Evolutionary conservation across 305 asterid genomes (phyloP).

Genomic region (Solanum hybrid): DNA sequence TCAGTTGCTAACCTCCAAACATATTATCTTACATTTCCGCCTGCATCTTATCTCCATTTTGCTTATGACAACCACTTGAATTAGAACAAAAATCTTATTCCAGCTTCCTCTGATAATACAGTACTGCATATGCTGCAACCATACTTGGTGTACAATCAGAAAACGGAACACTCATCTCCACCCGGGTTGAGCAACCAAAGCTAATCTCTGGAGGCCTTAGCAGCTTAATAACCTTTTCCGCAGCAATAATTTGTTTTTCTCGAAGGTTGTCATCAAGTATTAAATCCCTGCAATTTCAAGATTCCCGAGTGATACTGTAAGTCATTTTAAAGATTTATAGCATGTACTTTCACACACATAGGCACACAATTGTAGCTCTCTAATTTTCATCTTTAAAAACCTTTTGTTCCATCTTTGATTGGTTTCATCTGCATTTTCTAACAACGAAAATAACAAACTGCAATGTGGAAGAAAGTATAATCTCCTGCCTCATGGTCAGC

Average conservation of each 20-base stretch:
- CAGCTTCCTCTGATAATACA: constrained; percentile 20
- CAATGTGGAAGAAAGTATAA: neutral
- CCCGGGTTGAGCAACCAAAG: constrained; percentile 10
- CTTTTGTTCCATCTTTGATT: neutral
- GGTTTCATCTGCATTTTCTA: neutral
- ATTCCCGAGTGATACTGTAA: neutral
- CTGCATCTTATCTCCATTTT: neutral
- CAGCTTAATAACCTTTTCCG: constrained; percentile 42
- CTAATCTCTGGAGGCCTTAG: constrained; percentile 32
- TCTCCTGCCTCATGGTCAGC: neutral
- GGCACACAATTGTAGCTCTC: neutral
- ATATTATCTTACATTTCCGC: neutral
- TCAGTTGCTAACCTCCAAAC: neutral
- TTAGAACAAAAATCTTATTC: neutral
- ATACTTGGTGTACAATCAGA: constrained; percentile 43
- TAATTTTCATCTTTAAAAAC: neutral
- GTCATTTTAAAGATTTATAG: neutral
- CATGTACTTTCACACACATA: neutral
- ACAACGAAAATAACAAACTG: neutral
- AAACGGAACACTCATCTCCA: neutral
- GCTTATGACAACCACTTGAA: neutral
- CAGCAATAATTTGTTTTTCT: constrained; percentile 50
- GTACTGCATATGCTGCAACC: constrained; percentile 67
- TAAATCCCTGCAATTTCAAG: constrained; percentile 44
- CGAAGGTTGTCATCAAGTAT: constrained; percentile 42